These are phyloP conservation scores for Auricularia cornea DNA, from an alignment of 768 basidiomycete genomes.

Conservation along the genomic window DNA sequence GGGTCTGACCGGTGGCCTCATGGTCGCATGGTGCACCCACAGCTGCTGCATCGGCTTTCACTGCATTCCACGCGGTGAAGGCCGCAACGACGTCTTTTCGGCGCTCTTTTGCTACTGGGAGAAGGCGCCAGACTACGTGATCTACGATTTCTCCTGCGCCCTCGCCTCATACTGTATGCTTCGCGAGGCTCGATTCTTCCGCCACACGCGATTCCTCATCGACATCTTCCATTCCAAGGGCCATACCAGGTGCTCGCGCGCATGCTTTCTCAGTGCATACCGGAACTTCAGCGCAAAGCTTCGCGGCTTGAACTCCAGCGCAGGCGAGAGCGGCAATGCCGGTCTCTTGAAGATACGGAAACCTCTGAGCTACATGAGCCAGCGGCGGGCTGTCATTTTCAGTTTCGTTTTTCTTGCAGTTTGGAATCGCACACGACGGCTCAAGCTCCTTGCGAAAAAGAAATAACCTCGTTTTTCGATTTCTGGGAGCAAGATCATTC, in stretches of 20 bases:
- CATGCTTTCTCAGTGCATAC: conserved; percentile 23
- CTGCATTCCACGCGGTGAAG: conserved; percentile 26
- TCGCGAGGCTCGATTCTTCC: conserved; percentile 23
- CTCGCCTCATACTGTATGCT: conserved; percentile 26
- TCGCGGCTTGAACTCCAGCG: conserved; percentile 23
- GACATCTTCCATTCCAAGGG: conserved; percentile 26
- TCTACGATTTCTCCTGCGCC: conserved; percentile 28
- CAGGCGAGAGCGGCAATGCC: conserved; percentile 28
- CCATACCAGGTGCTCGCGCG: conserved; percentile 26
- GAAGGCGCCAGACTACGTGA: conserved; percentile 18
- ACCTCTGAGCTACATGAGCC: conserved; percentile 23
- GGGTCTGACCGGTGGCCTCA: too few relatives aligned
- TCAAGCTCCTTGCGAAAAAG: too few relatives aligned
- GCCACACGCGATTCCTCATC: conserved; percentile 25
- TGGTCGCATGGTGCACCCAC: too few relatives aligned
- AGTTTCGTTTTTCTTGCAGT: conserved; percentile 12
- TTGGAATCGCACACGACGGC: too few relatives aligned
- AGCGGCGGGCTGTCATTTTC: conserved; percentile 20
- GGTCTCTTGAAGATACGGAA: conserved; percentile 21
- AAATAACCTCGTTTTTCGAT: too few relatives aligned
- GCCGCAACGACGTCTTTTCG: conserved; percentile 32
- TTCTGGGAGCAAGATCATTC: too few relatives aligned
- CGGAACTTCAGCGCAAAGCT: conserved; percentile 19
- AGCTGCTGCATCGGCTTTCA: too few relatives aligned
- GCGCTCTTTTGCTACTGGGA: conserved; percentile 28